Conservation (phyloP, 805 yeast genomes). For the Hanseniaspora jakobsenii region DNA sequence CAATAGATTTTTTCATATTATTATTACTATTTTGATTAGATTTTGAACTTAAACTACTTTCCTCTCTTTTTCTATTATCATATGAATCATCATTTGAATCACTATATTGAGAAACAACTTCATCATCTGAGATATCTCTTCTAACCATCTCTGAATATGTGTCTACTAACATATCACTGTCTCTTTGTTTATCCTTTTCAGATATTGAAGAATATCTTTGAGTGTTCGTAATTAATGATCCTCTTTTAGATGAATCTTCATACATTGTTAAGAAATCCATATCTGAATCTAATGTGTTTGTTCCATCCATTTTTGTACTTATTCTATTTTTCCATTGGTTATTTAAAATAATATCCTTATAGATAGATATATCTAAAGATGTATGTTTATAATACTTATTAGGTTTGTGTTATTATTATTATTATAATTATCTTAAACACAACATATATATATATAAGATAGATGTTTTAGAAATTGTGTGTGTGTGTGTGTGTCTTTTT, state of each 20-base stretch:
- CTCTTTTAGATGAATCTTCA: not conserved
- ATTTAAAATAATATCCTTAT: no score
- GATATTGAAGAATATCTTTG: not conserved
- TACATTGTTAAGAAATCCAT: conserved; percentile 5
- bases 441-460: no score
- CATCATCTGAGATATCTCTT: conserved; percentile 6
- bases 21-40: no score
- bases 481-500: not conserved
- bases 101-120: conserved; percentile 7
- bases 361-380: no score
- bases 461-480: not conserved
- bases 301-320: not conserved
- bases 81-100: conserved; percentile 5
- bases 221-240: conserved; percentile 1
- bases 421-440: no score
- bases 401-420: no score
- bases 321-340: no score
- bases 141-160: conserved; percentile 15
- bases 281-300: conserved; percentile 3
- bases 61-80: not conserved
- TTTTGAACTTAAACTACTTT: no score
- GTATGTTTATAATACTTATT: no score
- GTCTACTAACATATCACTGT: conserved; percentile 5
- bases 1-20: not conserved
- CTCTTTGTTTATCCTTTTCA: conserved; percentile 16